Evolutionary conservation across 768 basidiomycete species (phyloP), one percentile per base, ranked within the genome.

Genomic region (Suillus hirtellus): DNA sequence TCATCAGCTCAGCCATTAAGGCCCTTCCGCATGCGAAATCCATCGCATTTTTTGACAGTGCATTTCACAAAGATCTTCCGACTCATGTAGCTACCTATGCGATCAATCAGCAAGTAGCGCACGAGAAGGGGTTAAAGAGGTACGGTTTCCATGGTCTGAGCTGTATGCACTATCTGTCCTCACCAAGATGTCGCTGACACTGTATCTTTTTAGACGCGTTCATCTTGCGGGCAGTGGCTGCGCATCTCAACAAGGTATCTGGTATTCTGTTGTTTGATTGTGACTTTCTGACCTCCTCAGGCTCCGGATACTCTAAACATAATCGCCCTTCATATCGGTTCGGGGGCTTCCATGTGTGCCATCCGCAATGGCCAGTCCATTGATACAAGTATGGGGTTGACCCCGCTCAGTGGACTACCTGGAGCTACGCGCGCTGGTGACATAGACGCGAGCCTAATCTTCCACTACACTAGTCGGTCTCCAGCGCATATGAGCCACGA

Each of bases 61-160:
- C 91, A 5, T 94, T 94, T 76, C 92, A 96, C 75, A 81, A 81
- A 54, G 82, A 90, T 11, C 83, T 98, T 17, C 92, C 93, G 0
- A 68, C 76, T 5, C 88, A 94, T 69, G 86, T 95, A 60, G 84
- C 89, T 44, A 89, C 85, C 59, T 96, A 95, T 71, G 86, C 93
- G 0, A 88, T 96, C 60, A 78, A 89, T 65, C 89, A 84, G 67
- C 71, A 77, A 10, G 76, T 89, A 50, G 86, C 90, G 0, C 78
- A 79, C 44, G 76, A 84, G 50, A 85, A 86, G 52, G 89, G 90
- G 1, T 80, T 96, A 52, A 86, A 86, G 72, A 95, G 94, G 75
- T 96, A 96, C 70, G 95, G 95, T 19, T 95, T 95, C 74, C 95
- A 97, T 69, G 95, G 95, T 2, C 72, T 95, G 68, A 89, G 88